These are phyloP conservation scores for Conringia planisiliqua DNA, from an alignment of 345 rosid species.

Conservation along the genomic window DNA sequence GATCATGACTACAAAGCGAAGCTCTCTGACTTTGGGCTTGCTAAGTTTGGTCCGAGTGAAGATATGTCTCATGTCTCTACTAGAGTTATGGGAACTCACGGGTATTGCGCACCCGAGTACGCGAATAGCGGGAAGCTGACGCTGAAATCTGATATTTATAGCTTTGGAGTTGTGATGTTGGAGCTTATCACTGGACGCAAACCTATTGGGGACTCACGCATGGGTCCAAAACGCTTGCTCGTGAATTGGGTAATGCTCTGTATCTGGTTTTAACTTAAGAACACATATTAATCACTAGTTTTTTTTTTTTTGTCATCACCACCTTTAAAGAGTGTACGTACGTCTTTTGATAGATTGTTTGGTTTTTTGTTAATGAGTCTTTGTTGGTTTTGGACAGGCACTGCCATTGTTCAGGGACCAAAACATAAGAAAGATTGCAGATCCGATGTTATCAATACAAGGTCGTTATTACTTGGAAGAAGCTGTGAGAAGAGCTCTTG, in stretches of 20 bases:
- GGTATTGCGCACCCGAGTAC: slow-evolving; percentile 81
- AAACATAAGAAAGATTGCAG: slow-evolving; percentile 35
- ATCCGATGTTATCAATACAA: slow-evolving; percentile 42
- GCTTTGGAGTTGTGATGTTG: slow-evolving; percentile 65
- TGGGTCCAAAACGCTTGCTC: slow-evolving; percentile 35
- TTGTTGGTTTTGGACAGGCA: slow-evolving; percentile 33
- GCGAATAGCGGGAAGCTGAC: slow-evolving; percentile 52
- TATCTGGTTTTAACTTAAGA: background rate
- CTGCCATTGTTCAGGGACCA: slow-evolving; percentile 23
- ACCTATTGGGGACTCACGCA: slow-evolving; percentile 34
- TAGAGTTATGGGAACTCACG: slow-evolving; percentile 68
- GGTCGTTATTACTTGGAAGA: slow-evolving; percentile 37
- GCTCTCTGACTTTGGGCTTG: slow-evolving; percentile 77
- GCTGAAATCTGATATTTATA: slow-evolving; percentile 58
- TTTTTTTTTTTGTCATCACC: too few relatives aligned
- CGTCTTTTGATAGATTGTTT: too few relatives aligned
- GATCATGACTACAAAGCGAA: slow-evolving; percentile 46
- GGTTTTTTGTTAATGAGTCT: background rate
- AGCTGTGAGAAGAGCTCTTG: slow-evolving; percentile 42
- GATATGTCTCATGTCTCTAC: slow-evolving; percentile 63
- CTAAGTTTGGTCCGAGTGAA: slow-evolving; percentile 61
- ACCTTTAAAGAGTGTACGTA: too few relatives aligned
- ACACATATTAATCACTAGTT: too few relatives aligned
- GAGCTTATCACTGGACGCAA: slow-evolving; percentile 66
- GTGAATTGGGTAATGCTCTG: slow-evolving; percentile 50